These are phyloP conservation scores for Anthoceros angustus DNA, from an alignment of 225 moss, liverwort and hornwort species.

Conservation along the genomic window DNA sequence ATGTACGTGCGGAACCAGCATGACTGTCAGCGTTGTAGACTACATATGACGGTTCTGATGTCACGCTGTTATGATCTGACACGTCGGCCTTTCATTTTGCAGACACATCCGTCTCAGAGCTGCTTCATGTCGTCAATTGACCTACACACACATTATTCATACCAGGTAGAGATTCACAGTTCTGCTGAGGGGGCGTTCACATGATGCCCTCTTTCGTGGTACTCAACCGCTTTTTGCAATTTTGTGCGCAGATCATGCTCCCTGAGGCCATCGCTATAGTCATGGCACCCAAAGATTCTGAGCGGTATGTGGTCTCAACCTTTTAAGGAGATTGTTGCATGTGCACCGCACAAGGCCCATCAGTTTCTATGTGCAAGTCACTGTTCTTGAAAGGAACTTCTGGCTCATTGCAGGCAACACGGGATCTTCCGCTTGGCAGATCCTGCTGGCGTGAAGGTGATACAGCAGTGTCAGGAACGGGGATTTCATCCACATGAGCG, in stretches of 20 bases:
- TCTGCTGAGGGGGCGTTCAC: not conserved
- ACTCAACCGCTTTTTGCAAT: not conserved
- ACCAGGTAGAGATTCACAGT: conserved; percentile 46
- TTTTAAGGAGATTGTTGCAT: not conserved
- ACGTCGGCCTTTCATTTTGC: conserved; percentile 14
- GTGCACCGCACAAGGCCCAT: too few relatives aligned
- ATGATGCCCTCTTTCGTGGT: not conserved
- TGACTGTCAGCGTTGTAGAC: conserved; percentile 9
- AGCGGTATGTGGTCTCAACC: conserved; percentile 26
- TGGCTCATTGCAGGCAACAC: conserved; percentile 39
- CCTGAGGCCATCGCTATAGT: conserved; percentile 98
- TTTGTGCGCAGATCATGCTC: conserved; percentile 63
- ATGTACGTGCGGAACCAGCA: conserved; percentile 31
- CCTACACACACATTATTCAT: conserved; percentile 97
- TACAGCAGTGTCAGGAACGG: conserved; percentile 78
- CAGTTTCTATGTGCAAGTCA: not conserved
- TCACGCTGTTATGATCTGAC: not conserved
- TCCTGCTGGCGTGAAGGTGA: conserved; percentile 79
- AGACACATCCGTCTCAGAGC: conserved; percentile 96
- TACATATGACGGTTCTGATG: conserved; percentile 4
- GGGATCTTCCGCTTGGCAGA: conserved; percentile 92
- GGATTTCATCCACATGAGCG: conserved; percentile 95
- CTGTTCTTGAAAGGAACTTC: not conserved
- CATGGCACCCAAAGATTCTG: conserved; percentile 88
- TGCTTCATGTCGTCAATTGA: conserved; percentile 99